Base-by-base conservation (phyloP, 2,329 filamentous ascomycete species). In the Chrysoporthe deuterocubensis region DNA sequence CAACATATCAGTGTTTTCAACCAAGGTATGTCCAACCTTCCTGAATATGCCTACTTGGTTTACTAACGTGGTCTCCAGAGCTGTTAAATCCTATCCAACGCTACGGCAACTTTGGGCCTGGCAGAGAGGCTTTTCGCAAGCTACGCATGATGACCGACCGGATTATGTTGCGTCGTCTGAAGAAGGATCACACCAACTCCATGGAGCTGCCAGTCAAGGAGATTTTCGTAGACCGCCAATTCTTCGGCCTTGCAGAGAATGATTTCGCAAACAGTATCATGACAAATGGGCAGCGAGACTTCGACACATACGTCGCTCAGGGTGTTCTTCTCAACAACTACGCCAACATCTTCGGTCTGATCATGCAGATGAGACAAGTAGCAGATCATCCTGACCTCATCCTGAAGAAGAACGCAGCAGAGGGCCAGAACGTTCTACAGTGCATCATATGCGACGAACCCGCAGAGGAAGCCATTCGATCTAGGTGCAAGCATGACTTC, bases 361-460 rank as follows among this genome's bases (percentile, higher is more conserved):
- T 99, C 76, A 98, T 98, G 93, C 94, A 97, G 79, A 98, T 99
- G 95, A 91, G 96, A 66, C 96, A 99, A 81, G 93, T 97, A 37
- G 94, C 96, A 8, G 96, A 99, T 72, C 96, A 99, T 76, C 96
- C 96, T 0, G 96, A 99, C 80, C 81, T 99, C 46, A 92, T 99
- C 61, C 81, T 98, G 70, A 96, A 95, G 82, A 97, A 96, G 81
- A 88, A 95, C 70, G 87, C 86, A 2, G 89, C 94, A 72, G 92
- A 92, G 64, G 94, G 94, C 2, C 93, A 97, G 78, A 97, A 98
- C 71, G 85, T 97, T 14, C 83, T 97, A 46, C 90, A 97, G 54
- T 98, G 95, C 80, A 92, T 92, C 78, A 96, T 99, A 73, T 99
- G 96, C 77, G 96, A 99, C 76, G 96, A 98, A 78, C 91, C 94